phyloP scores from a whole-genome alignment of 805 yeast genomes.

The Wilhelminamyces savonicus region DNA sequence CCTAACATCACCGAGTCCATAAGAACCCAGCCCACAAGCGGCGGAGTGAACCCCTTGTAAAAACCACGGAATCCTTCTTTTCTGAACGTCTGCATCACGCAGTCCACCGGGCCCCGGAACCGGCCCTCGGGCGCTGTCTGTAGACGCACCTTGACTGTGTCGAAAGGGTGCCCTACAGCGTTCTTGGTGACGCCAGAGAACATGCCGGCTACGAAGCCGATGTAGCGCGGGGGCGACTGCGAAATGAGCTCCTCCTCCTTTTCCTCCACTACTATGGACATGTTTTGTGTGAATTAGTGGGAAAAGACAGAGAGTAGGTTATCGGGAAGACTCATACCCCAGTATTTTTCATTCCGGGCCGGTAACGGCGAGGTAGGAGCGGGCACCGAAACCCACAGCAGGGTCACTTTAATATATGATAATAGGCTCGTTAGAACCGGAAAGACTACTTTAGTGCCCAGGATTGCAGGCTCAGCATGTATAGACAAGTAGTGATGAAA shows the following conservation, averaged over 20 bases:
- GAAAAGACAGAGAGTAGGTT: neutral
- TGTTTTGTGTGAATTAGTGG: neutral
- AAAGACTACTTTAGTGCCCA: no score
- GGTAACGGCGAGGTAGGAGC: constrained; percentile 1
- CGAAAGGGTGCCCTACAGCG: constrained; percentile 90
- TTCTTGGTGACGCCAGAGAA: constrained; percentile 84
- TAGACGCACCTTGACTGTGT: constrained; percentile 79
- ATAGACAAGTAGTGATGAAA: no score
- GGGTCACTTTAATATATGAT: neutral
- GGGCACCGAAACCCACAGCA: neutral
- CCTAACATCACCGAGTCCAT: constrained; percentile 94
- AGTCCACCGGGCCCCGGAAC: constrained; percentile 78
- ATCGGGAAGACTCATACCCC: no score
- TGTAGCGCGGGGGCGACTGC: constrained; percentile 47
- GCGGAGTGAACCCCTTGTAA: constrained; percentile 90
- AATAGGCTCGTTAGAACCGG: neutral
- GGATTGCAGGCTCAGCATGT: no score
- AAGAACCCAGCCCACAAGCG: constrained; percentile 86
- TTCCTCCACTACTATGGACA: no score
- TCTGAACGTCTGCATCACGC: constrained; percentile 62
- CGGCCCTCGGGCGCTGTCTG: constrained; percentile 58
- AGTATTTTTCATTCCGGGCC: no score
- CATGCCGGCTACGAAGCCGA: constrained; percentile 85
- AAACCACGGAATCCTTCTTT: constrained; percentile 77
- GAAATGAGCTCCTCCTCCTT: neutral